These are phyloP conservation scores for Albizia julibrissin DNA, from an alignment of 306 rosid species.

Conservation along the genomic window DNA sequence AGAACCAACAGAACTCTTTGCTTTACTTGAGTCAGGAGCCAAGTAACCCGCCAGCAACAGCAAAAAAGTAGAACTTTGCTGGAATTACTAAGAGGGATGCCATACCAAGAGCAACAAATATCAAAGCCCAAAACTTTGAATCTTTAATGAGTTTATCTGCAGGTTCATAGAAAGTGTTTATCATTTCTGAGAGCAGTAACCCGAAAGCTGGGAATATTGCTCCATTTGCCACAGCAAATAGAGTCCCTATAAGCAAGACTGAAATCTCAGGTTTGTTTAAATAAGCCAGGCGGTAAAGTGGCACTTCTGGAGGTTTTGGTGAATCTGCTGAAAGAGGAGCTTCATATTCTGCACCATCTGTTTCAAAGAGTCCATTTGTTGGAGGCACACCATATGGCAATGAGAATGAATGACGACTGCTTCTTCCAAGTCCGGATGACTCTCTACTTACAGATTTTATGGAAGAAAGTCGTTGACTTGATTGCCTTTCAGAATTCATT, in stretches of 20 bases:
- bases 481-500: constrained; percentile 46
- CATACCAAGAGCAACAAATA: constrained; percentile 47
- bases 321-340: constrained; percentile 29
- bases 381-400: constrained; percentile 46
- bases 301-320: constrained; percentile 47
- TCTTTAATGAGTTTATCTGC: constrained; percentile 59
- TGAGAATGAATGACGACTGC: constrained; percentile 51
- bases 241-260: constrained; percentile 56
- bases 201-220: constrained; percentile 63
- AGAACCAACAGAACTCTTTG: constrained; percentile 42
- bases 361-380: constrained; percentile 35
- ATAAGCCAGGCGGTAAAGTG: constrained; percentile 66
- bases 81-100: constrained; percentile 46
- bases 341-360: constrained; percentile 31
- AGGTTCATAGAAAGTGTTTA: constrained; percentile 67
- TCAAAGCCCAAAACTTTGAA: constrained; percentile 73
- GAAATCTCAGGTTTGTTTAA: constrained; percentile 88
- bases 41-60: constrained; percentile 52
- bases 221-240: constrained; percentile 64
- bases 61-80: constrained; percentile 50
- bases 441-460: constrained; percentile 52
- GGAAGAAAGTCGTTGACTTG: constrained; percentile 46
- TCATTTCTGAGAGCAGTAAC: constrained; percentile 52
- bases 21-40: constrained; percentile 49
- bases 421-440: constrained; percentile 57